Evolutionary conservation across 2,329 filamentous ascomycete species (phyloP).

Genomic region (Didymella keratinophila): DNA sequence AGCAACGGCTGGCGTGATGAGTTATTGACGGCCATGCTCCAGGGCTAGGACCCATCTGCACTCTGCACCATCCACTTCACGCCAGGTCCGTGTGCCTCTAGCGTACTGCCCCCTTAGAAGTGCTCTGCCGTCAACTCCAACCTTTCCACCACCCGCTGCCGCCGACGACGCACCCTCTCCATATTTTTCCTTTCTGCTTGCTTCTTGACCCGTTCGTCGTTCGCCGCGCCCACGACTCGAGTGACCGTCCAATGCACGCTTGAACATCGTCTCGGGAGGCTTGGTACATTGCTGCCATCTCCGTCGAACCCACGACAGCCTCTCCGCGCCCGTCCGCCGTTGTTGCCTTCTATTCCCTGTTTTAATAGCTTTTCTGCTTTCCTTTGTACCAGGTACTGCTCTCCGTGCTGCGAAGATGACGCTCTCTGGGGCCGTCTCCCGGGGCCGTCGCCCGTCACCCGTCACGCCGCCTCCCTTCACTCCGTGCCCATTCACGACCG

Average conservation of each 20-base stretch:
- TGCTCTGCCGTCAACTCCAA: conserved; percentile 21
- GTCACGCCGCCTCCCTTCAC: conserved; percentile 19
- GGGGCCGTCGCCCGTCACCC: conserved; percentile 18
- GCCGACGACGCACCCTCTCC: conserved; percentile 37
- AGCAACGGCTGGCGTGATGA: conserved; percentile 26
- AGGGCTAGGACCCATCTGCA: conserved; percentile 7
- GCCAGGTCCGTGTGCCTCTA: conserved; percentile 1
- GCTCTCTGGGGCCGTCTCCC: conserved; percentile 23
- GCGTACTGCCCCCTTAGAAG: conserved; percentile 25
- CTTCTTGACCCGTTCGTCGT: conserved; percentile 38
- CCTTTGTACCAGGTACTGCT: conserved; percentile 40
- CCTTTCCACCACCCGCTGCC: conserved; percentile 36
- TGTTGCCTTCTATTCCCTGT: conserved; percentile 48
- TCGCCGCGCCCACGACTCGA: conserved; percentile 35
- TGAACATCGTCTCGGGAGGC: conserved; percentile 50
- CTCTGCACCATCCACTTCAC: neutral
- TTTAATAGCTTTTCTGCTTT: conserved; percentile 47
- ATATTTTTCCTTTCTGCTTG: conserved; percentile 47
- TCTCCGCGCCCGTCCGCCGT: conserved; percentile 43
- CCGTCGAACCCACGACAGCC: conserved; percentile 49
- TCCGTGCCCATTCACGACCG: conserved; percentile 3
- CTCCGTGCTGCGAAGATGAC: conserved; percentile 21
- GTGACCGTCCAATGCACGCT: conserved; percentile 49
- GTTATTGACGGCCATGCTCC: conserved; percentile 17
- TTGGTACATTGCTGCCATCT: conserved; percentile 53